Evolutionary conservation across 441 rosid species (phyloP), one percentile per base, ranked within the genome.

Genomic region (Euphorbia schlechtendalii): DNA sequence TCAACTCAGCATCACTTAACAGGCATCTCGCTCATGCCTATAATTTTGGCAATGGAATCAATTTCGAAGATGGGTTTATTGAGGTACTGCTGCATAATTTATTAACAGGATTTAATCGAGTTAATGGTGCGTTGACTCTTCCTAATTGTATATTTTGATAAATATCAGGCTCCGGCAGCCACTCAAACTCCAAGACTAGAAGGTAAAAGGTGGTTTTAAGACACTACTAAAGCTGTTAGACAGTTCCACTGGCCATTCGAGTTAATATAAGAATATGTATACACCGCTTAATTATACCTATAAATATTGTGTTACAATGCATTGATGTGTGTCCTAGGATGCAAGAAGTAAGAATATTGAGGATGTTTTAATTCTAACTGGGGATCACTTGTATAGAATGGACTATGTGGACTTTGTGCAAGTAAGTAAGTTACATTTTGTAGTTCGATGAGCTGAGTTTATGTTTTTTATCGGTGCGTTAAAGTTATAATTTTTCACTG

Each of bases 241-340:
- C 99, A 88, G 71, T 93, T 90, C 73, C 96, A 88, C 69, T 90
- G 97, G 99, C 95, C 88, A 61, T 93, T 88, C 24, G 99, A 93
- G 96, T 95, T 90, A 81, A 3, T 15, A 27, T 43, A 1, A 27
- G 56, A 46, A 24, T 27, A 22, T 17, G 4, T 9, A 17, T 28
- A 22, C 18, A 7, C 7, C 7, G 36, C 3, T 32, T 7, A 2
- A 7, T 32, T 32, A 32, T 32, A 32, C 36, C 20, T 7, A 14
- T 3, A 9, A 7, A 48, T 48, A n/a, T 52, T 15, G 0, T 45
- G 53, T 34, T 1, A 40, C 52, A 20, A 53, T 24, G 8, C 59
- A 40, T 27, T 41, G 18, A 8, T 9, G 45, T n/a, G n/a, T 68
- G 67, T 41, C 52, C 34, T 48, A 93, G 97, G 96, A 76, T 67